Evolutionary conservation across 2,329 filamentous ascomycete species (phyloP).

Genomic region (Neonectria faginata): DNA sequence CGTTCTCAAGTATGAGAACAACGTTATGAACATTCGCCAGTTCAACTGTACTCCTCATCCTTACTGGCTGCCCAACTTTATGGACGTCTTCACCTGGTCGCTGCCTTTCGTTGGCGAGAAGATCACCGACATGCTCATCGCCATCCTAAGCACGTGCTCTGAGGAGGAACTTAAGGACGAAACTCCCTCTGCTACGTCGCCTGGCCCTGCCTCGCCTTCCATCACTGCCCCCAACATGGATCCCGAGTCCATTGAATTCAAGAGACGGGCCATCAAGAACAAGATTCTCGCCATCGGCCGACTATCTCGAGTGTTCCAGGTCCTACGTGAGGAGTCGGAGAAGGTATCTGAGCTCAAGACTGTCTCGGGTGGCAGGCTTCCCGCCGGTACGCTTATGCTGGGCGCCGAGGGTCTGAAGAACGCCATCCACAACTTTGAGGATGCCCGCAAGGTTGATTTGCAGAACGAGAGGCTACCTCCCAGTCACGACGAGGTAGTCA

Average conservation of each 20-base stretch:
- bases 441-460: constrained; percentile 94
- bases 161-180: constrained; percentile 97
- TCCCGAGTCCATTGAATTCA: constrained; percentile 90
- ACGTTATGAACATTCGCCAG: constrained; percentile 99
- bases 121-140: constrained; percentile 99
- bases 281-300: constrained; percentile 98
- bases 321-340: constrained; percentile 96
- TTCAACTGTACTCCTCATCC: constrained; percentile 99
- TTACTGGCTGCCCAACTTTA: constrained; percentile 99
- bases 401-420: constrained; percentile 99
- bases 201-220: constrained; percentile 80
- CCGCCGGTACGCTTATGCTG: constrained; percentile 96
- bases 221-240: constrained; percentile 62
- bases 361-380: constrained; percentile 89
- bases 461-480: constrained; percentile 97
- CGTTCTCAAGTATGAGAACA: constrained; percentile 99
- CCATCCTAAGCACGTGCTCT: constrained; percentile 98
- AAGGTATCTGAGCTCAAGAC: constrained; percentile 98
- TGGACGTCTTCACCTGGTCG: constrained; percentile 99
- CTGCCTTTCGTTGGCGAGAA: constrained; percentile 98
- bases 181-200: constrained; percentile 75
- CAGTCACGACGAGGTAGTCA: constrained; percentile 89
- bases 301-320: constrained; percentile 97
- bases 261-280: constrained; percentile 98
- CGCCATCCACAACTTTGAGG: constrained; percentile 95